Evolutionary conservation across 192 early-diverging fungal genomes (phyloP), one percentile per base, ranked within the genome.

Genomic region (Backusella westeae): DNA sequence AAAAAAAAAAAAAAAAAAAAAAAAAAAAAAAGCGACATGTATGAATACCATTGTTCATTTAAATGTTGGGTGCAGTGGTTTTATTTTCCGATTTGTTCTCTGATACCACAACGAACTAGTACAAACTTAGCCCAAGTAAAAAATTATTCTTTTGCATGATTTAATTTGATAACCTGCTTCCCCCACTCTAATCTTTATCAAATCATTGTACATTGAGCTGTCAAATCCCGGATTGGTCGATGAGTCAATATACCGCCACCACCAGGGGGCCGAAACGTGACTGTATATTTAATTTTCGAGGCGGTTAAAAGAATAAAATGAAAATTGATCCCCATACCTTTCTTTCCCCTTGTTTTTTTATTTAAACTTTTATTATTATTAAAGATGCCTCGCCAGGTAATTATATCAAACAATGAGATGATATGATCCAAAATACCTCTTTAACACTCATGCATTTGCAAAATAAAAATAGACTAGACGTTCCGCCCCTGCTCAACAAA

Each of bases 401-500:
- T 59, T 59, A 39, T 12, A 23, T 66, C 15, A 71, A 42, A 46
- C 19, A 41, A 36, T 6, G 36, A 71, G 23, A 36, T 9, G 36
- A 71, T 35, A 71, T 23, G 14, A 17, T 5, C 17, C 21, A 42
- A 71, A 32, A 46, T 6, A 15, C 39, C 3, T 49, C 6, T 49
- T n/a, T 49, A 4, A n/a, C n/a, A 49, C 17, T 26, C 29, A 75
- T 75, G 44, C n/a, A 12, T 19, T 67, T 67, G 19, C 6, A 34
- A 34, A 63, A 36, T 8, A 63, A 14, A 35, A 66, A 19, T 76
- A 81, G 80, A 75, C 80, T 67, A 68, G 80, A 85, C 86, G 83
- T 82, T 75, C 80, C 74, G 85, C 75, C 53, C 79, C 85, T 78
- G 84, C 83, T 71, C 76, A 85, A 71, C 87, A 88, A 78, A 88